A percentile compares a stretch with the other conserved stretches of the same genome.
These are phyloP conservation scores for Blastomyces percursus DNA, from an alignment of 2,329 filamentous ascomycete species.

Conservation along the genomic window DNA sequence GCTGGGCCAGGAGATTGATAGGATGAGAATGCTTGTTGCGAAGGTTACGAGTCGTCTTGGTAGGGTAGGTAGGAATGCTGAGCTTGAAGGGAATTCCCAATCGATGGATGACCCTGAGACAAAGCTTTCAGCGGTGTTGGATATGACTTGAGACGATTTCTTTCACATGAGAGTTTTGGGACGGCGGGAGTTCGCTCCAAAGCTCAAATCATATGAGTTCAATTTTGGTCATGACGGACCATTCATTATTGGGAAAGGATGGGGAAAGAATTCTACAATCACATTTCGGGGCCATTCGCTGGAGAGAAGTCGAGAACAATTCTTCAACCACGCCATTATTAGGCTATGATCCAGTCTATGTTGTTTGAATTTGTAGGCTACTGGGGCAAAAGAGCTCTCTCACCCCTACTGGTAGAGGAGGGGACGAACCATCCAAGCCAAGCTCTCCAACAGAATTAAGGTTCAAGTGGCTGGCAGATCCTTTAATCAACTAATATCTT, in stretches of 20 bases:
- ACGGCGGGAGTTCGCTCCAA: neutral
- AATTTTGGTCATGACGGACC: neutral
- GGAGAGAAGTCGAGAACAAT: neutral
- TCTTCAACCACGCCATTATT: neutral
- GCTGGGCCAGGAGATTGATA: slow-evolving; percentile 40
- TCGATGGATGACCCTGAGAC: slow-evolving; percentile 1
- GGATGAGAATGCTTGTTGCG: slow-evolving; percentile 39
- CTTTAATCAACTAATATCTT: neutral
- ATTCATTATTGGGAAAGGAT: neutral
- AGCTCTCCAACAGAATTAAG: no score
- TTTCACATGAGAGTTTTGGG: neutral
- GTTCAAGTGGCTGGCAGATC: neutral
- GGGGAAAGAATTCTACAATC: neutral
- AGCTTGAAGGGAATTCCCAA: slow-evolving; percentile 8
- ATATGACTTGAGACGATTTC: slow-evolving; percentile 23
- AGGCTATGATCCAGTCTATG: neutral
- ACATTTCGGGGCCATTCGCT: neutral
- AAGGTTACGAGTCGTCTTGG: slow-evolving; percentile 31
- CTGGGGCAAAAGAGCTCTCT: no score
- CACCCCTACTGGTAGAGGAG: no score
- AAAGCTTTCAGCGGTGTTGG: slow-evolving; percentile 23
- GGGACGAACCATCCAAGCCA: no score
- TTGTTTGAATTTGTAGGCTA: no score
- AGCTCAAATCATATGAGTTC: neutral
- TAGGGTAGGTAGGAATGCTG: slow-evolving; percentile 10